Conservation (phyloP, 2,329 filamentous ascomycete species). For the Colletotrichum tropicicola region DNA sequence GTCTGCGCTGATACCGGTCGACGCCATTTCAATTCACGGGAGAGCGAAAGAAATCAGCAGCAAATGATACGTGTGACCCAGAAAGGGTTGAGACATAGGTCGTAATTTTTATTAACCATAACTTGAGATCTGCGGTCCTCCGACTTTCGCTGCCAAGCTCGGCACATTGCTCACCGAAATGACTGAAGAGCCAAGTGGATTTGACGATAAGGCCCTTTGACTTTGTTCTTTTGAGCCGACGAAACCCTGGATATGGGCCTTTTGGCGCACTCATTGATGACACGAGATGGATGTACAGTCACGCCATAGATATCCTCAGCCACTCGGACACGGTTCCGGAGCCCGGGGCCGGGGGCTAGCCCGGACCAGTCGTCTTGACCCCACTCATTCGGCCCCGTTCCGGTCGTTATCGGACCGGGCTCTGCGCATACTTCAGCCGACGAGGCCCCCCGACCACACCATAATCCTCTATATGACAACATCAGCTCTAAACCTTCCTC, state of each 20-base stretch:
- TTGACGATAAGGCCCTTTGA: no score
- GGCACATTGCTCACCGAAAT: no score
- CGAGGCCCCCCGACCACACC: not conserved
- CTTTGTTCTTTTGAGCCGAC: no score
- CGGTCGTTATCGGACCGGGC: not conserved
- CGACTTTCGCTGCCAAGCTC: no score
- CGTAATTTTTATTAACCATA: not conserved
- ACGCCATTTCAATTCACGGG: not conserved
- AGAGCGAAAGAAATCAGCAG: no score
- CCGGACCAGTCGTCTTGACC: not conserved
- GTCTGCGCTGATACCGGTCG: not conserved
- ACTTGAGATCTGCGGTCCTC: no score
- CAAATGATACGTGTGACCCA: no score
- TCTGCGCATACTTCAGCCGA: conserved; percentile 3
- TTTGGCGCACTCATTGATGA: not conserved
- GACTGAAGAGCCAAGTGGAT: no score
- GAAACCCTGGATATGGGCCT: not conserved
- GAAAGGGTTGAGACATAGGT: not conserved
- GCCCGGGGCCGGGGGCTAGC: not conserved
- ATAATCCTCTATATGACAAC: not conserved
- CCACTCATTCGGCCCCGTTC: not conserved
- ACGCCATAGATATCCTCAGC: not conserved
- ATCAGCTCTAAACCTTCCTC: not conserved
- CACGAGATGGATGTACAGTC: not conserved
- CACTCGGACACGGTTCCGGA: not conserved